Percentiles rank a stretch among this genome's conserved stretches.
phyloP scores from a whole-genome alignment of 768 basidiomycete genomes.

The Glaciozyma martinii region DNA sequence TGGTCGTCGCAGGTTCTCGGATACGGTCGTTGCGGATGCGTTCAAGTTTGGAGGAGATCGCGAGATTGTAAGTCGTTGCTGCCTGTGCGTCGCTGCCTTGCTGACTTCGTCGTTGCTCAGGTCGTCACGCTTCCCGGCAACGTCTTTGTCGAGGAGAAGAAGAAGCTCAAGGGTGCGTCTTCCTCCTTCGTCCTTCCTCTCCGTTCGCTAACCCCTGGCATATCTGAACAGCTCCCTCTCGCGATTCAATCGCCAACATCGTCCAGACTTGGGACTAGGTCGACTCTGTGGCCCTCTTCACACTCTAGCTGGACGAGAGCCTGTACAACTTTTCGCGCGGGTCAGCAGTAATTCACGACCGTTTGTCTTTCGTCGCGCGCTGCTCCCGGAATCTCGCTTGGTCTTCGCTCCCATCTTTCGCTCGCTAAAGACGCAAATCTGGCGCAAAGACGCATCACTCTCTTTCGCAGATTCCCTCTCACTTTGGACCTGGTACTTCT shows the following conservation, averaged over 20 bases:
- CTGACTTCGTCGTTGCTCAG: conserved; percentile 42
- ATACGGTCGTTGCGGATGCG: conserved; percentile 88
- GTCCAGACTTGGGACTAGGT: conserved; percentile 12
- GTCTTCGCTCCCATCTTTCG: too few relatives aligned
- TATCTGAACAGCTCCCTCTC: conserved; percentile 13
- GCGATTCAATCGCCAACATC: conserved; percentile 24
- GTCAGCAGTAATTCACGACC: too few relatives aligned
- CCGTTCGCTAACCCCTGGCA: neutral
- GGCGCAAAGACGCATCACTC: too few relatives aligned
- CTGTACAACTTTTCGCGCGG: too few relatives aligned
- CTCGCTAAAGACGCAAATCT: too few relatives aligned
- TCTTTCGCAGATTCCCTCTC: too few relatives aligned
- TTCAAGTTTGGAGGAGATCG: conserved; percentile 97
- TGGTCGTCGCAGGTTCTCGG: conserved; percentile 58
- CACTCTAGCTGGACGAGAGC: too few relatives aligned
- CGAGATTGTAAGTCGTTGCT: conserved; percentile 62
- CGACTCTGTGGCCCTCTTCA: too few relatives aligned
- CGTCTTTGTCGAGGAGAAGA: conserved; percentile 89
- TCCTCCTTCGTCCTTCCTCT: neutral
- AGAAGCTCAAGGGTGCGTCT: conserved; percentile 55
- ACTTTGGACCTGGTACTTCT: too few relatives aligned
- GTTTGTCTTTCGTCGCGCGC: too few relatives aligned
- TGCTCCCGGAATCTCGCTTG: too few relatives aligned
- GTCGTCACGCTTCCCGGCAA: conserved; percentile 92
- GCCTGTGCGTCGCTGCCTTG: neutral